Conservation (phyloP, 108 stramenopile species). For the Skeletonema potamos region DNA sequence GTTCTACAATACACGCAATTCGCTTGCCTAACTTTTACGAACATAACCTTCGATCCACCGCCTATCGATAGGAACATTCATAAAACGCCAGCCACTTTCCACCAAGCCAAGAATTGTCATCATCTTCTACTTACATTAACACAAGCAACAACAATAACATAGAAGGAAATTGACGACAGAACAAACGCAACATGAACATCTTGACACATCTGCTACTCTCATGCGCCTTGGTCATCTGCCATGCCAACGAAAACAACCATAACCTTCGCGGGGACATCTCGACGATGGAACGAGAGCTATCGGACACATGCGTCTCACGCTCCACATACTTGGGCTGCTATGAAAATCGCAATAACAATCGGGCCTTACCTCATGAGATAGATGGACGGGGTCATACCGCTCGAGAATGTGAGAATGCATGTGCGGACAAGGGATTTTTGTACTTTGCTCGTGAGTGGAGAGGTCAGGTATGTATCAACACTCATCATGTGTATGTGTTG, state of each 20-base stretch:
- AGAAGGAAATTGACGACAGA: too few relatives aligned
- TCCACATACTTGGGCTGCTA: conserved; percentile 22
- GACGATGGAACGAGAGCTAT: background rate
- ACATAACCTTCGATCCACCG: too few relatives aligned
- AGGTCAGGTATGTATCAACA: background rate
- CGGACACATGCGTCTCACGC: background rate
- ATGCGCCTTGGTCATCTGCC: background rate
- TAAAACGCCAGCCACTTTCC: too few relatives aligned
- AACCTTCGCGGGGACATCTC: background rate
- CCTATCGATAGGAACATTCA: too few relatives aligned
- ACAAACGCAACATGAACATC: background rate
- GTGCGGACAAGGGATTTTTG: background rate
- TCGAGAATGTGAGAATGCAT: background rate
- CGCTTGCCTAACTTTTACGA: too few relatives aligned
- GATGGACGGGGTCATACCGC: background rate
- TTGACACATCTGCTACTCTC: background rate
- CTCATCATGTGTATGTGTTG: background rate
- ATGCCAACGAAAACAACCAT: background rate
- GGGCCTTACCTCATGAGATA: conserved; percentile 10
- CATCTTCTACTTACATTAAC: too few relatives aligned
- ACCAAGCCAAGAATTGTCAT: too few relatives aligned
- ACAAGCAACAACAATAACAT: background rate
- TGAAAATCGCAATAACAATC: conserved; percentile 2
- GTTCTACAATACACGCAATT: too few relatives aligned
- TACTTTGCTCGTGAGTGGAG: background rate